Conservation (phyloP, 495 filamentous ascomycete species). For the Xylaria cubensis region DNA sequence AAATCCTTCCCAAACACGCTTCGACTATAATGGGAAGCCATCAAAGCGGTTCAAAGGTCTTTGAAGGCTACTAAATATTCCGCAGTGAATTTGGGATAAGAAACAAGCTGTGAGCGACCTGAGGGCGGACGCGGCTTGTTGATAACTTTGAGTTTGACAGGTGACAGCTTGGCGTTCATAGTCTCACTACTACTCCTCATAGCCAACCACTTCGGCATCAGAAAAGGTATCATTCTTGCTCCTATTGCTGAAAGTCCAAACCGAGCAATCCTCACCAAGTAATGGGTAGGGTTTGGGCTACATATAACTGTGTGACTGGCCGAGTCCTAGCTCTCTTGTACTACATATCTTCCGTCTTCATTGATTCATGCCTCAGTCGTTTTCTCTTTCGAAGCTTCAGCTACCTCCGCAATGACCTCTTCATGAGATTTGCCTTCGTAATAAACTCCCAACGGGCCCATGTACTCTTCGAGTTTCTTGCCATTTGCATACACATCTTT, state of each 20-base stretch:
- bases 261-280: too few species aligned
- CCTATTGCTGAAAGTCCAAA: too few species aligned
- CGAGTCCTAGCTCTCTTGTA: neutral
- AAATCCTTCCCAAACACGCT: neutral
- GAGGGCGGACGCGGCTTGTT: neutral
- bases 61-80: neutral
- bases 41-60: neutral
- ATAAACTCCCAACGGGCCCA: neutral
- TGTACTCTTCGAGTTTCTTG: slow-evolving; percentile 4
- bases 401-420: neutral
- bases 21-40: neutral
- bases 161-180: neutral
- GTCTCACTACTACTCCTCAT: too few species aligned
- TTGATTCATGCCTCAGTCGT: neutral
- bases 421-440: neutral
- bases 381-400: neutral
- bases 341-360: neutral
- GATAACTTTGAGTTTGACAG: neutral
- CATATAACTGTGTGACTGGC: too few species aligned
- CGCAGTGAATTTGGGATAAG: neutral
- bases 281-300: too few species aligned
- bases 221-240: too few species aligned
- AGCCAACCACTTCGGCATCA: too few species aligned
- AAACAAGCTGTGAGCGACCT: neutral
- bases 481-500: slow-evolving; percentile 14